Conservation (phyloP, 2,329 filamentous ascomycete species). For the Colletotrichum tropicicola region DNA sequence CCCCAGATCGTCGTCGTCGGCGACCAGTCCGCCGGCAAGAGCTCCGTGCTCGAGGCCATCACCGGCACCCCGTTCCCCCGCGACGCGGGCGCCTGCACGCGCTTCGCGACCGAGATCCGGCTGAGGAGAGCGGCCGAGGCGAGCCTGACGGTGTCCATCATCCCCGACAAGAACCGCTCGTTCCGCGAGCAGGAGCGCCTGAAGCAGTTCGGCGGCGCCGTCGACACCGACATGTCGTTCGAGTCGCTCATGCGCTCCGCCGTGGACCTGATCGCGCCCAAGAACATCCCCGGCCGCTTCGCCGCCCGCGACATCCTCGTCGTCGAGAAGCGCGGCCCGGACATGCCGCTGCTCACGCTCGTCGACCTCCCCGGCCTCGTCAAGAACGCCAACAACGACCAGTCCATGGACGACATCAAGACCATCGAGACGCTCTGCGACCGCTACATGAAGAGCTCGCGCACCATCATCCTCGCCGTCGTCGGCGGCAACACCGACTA, state of each 20-base stretch:
- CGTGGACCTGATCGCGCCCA: constrained; percentile 59
- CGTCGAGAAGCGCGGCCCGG: constrained; percentile 66
- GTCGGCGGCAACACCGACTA: constrained; percentile 65
- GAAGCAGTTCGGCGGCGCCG: constrained; percentile 56
- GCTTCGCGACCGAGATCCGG: constrained; percentile 68
- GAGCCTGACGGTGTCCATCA: constrained; percentile 60
- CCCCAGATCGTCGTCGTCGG: constrained; percentile 72
- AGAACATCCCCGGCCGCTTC: constrained; percentile 59
- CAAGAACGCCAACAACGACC: constrained; percentile 60
- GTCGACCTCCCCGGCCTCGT: constrained; percentile 70
- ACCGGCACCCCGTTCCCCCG: constrained; percentile 69
- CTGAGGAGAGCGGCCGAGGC: constrained; percentile 57
- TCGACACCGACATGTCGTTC: constrained; percentile 55
- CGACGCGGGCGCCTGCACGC: constrained; percentile 68
- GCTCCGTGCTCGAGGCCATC: constrained; percentile 70
- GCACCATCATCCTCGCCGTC: constrained; percentile 65
- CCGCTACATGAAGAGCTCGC: constrained; percentile 63
- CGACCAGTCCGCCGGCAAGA: constrained; percentile 72
- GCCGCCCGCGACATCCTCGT: constrained; percentile 63
- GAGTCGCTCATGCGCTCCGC: constrained; percentile 60
- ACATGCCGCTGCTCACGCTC: constrained; percentile 67
- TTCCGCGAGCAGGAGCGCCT: constrained; percentile 57
- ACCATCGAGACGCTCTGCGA: constrained; percentile 62
- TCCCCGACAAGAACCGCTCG: constrained; percentile 59
- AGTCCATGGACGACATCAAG: constrained; percentile 61